Evolutionary conservation across 2,329 filamentous ascomycete species (phyloP).

Genomic region (Colletotrichum gloeosporioides): DNA sequence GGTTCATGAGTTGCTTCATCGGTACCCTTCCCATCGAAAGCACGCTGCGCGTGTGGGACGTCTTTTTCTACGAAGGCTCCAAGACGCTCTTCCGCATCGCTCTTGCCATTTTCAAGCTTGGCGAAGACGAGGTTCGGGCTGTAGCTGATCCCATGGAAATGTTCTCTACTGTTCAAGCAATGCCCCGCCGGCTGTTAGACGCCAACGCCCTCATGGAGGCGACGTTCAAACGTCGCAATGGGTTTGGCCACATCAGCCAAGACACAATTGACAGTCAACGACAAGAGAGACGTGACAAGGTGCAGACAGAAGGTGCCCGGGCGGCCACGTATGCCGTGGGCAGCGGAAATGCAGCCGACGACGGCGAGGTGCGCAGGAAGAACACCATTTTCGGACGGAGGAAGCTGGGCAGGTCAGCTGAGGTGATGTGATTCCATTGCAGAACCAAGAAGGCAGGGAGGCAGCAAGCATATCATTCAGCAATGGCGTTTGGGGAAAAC

Average conservation of each 20-base stretch:
- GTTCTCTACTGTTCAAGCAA: constrained; percentile 89
- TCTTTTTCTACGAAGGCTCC: constrained; percentile 93
- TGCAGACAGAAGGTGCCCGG: constrained; percentile 43
- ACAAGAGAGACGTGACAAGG: constrained; percentile 67
- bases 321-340: constrained; percentile 27
- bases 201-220: constrained; percentile 82
- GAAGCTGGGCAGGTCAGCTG: constrained; percentile 30
- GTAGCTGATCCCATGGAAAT: constrained; percentile 92
- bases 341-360: constrained; percentile 37
- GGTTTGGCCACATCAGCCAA: constrained; percentile 82
- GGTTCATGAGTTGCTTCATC: constrained; percentile 98
- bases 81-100: constrained; percentile 94
- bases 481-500: constrained; percentile 16
- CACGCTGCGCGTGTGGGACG: constrained; percentile 91
- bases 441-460: not conserved
- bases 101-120: constrained; percentile 87
- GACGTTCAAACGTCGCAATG: constrained; percentile 80
- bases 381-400: constrained; percentile 52
- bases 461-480: constrained; percentile 15
- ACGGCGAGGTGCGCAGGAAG: constrained; percentile 42
- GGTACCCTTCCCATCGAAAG: constrained; percentile 91
- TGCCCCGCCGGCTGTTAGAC: constrained; percentile 82
- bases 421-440: constrained; percentile 1
- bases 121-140: constrained; percentile 79
- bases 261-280: constrained; percentile 80